phyloP scores from a whole-genome alignment of 805 yeast genomes.

The Blastobotrys mokoenaii region DNA sequence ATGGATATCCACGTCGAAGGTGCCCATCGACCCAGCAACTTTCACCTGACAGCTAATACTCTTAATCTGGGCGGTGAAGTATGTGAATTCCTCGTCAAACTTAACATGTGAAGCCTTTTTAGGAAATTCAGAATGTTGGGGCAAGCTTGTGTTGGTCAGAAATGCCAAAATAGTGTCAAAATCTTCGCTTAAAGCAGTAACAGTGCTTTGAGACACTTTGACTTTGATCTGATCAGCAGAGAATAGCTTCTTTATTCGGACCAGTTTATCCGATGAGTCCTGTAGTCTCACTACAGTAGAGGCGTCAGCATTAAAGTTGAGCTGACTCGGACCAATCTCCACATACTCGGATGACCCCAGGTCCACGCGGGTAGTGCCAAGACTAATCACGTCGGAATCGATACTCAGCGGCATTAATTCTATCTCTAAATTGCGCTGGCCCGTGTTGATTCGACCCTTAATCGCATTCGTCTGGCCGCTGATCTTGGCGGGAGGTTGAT shows the following conservation, averaged over 20 bases:
- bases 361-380: no score
- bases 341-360: no score
- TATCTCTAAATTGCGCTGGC: no score
- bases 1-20: slow-evolving; percentile 1
- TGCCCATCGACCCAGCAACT: background rate
- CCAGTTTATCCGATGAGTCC: background rate
- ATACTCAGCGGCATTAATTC: no score
- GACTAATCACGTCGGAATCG: no score
- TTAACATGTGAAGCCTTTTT: background rate
- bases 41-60: background rate
- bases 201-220: background rate
- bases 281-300: background rate
- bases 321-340: no score
- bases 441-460: no score
- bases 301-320: no score
- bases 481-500: no score
- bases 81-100: background rate
- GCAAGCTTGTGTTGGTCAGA: no score
- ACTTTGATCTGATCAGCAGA: background rate
- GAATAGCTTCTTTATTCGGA: no score
- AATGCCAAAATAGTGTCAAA: background rate
- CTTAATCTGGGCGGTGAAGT: background rate
- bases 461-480: no score
- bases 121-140: background rate
- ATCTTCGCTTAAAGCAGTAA: background rate